Base-by-base conservation (phyloP, 805 yeast species). In the Monosporozyma aerobia region DNA sequence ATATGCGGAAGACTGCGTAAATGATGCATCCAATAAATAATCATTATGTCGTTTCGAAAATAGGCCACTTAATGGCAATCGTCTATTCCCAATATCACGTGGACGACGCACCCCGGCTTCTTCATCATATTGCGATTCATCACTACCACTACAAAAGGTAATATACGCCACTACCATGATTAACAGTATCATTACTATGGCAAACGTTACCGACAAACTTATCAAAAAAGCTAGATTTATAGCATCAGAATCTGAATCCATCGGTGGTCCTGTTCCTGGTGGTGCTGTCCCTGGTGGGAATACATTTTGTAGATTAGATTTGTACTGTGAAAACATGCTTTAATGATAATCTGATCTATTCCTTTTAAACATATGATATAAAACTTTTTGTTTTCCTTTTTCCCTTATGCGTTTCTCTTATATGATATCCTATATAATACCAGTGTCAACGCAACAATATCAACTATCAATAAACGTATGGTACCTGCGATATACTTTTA, bases 121-220 rank as follows among this genome's bases (percentile, higher is more conserved):
- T 51, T 63, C 69, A 54, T 68, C 71, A 51, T 58, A 66, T 32
- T 63, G 69, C 5, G 61, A 55, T 48, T 68, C 70, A 53, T 67
- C 70, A 9, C 57, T 59, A 22, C 57, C 59, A 22, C 63, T 58
- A 55, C 69, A 65, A 50, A 67, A 68, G 25, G 70, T 65, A 30
- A 68, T 63, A 51, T 68, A 68, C 7, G 64, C 57, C 1, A 69
- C 69, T 32, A 63, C 58, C n/a, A 65, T 49, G 13, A 68, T 54
- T 22, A 68, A 44, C 33, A 67, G 50, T 5, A 67, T 58, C 69
- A 68, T 64, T 35, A 68, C 50, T 7, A 67, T 56, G 5, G 68
- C 70, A 54, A 68, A 67, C 5, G 70, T 68, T 3, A 68, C 68
- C 0, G 70, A 64, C 33, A 68, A 46, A 50, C 70, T 64, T 51